phyloP scores from a whole-genome alignment of 768 basidiomycete species.

The Wakefieldia striispora region DNA sequence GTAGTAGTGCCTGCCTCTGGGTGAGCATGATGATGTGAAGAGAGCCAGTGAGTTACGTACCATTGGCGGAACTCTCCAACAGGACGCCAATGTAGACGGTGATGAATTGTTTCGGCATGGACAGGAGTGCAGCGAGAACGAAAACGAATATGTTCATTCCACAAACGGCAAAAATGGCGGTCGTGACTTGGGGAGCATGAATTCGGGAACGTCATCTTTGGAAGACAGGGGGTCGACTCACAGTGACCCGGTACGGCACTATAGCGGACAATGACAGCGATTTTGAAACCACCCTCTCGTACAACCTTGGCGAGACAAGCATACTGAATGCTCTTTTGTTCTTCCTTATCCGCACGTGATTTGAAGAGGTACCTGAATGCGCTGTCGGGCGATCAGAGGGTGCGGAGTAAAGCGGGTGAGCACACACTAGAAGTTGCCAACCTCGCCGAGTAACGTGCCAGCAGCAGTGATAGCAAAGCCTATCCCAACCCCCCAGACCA shows the following conservation, averaged over 20 bases:
- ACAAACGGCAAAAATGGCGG: conserved; percentile 84
- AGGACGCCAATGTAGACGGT: conserved; percentile 89
- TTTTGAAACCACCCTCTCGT: conserved; percentile 84
- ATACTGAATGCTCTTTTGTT: conserved; percentile 55
- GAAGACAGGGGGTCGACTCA: conserved; percentile 40
- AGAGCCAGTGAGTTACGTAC: conserved; percentile 6
- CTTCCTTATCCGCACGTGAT: conserved; percentile 72
- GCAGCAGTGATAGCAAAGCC: conserved; percentile 87
- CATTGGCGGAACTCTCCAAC: conserved; percentile 47
- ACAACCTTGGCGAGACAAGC: conserved; percentile 66
- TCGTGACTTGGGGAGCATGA: conserved; percentile 63
- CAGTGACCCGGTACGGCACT: conserved; percentile 88
- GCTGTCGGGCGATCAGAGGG: conserved; percentile 36
- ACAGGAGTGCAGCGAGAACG: conserved; percentile 73
- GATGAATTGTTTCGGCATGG: conserved; percentile 87
- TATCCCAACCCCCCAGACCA: conserved; percentile 86
- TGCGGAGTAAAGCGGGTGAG: background rate
- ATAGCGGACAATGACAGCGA: conserved; percentile 72
- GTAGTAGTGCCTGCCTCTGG: conserved; percentile 18
- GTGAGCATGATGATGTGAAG: conserved; percentile 1
- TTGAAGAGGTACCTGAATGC: conserved; percentile 83
- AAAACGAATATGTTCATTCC: conserved; percentile 84
- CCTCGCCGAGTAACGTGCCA: conserved; percentile 81
- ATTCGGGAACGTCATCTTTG: background rate
- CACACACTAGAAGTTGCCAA: conserved; percentile 83